phyloP scores from a whole-genome alignment of 2,329 filamentous ascomycete genomes.

The Endothia cerciana region DNA sequence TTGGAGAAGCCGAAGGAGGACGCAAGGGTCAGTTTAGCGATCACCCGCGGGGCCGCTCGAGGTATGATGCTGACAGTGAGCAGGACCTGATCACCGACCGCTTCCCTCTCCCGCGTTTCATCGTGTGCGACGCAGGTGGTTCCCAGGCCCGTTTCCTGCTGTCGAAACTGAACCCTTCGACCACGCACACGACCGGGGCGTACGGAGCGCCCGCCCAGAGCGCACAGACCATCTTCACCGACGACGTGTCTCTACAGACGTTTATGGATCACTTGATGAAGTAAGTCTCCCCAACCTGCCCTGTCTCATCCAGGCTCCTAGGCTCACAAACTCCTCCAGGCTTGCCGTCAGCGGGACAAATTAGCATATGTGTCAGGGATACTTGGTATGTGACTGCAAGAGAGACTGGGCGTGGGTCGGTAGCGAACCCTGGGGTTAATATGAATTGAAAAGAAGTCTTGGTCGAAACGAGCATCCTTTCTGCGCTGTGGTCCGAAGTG shows the following conservation, averaged over 20 bases:
- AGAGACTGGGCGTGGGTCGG: constrained; percentile 11
- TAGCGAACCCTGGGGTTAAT: not conserved
- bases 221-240: constrained; percentile 97
- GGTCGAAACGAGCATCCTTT: not conserved
- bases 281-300: constrained; percentile 55
- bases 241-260: constrained; percentile 95
- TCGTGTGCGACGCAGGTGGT: constrained; percentile 97
- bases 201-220: constrained; percentile 88
- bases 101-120: constrained; percentile 97
- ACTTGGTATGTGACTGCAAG: not conserved
- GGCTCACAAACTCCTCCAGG: constrained; percentile 39
- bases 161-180: constrained; percentile 96
- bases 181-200: constrained; percentile 89
- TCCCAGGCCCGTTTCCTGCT: constrained; percentile 96
- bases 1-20: constrained; percentile 96
- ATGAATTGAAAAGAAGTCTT: constrained; percentile 3
- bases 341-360: constrained; percentile 68
- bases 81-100: constrained; percentile 96
- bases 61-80: constrained; percentile 27
- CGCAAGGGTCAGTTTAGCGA: constrained; percentile 71
- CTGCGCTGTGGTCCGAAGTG: not conserved
- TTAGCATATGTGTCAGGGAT: constrained; percentile 39
- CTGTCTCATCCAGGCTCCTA: not conserved
- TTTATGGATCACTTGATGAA: constrained; percentile 99
- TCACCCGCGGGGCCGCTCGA: not conserved